phyloP scores from a whole-genome alignment of 2,329 filamentous ascomycete species.

The Fusarium nanum region DNA sequence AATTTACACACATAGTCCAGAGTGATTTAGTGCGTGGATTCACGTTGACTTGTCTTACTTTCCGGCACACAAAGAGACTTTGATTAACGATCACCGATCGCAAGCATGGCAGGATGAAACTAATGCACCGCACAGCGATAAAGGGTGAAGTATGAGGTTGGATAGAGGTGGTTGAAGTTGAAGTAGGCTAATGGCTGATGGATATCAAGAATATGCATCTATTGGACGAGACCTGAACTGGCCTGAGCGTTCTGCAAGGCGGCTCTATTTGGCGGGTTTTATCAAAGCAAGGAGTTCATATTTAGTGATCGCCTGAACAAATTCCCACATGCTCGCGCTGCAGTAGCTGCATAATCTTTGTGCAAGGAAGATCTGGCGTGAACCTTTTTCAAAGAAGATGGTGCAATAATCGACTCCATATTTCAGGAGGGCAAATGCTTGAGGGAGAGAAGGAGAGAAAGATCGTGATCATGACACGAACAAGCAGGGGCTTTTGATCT shows the following conservation, averaged over 20 bases:
- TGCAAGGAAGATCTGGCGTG: conserved; percentile 32
- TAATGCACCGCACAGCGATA: background rate
- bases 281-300: conserved; percentile 38
- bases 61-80: background rate
- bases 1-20: conserved; percentile 34
- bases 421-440: conserved; percentile 2
- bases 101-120: background rate
- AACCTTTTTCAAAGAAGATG: conserved; percentile 7
- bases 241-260: conserved; percentile 43
- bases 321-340: conserved; percentile 5
- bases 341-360: conserved; percentile 33
- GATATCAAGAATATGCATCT: conserved; percentile 26
- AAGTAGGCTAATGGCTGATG: background rate
- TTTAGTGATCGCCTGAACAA: conserved; percentile 23
- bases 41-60: conserved; percentile 36
- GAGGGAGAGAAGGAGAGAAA: background rate
- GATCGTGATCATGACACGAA: background rate
- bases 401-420: conserved; percentile 9
- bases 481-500: conserved; percentile 13
- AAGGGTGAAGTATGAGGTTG: conserved; percentile 13
- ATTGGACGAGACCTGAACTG: background rate
- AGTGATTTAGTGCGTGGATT: conserved; percentile 2
- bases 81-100: conserved; percentile 26
- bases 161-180: conserved; percentile 6
- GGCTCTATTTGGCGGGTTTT: conserved; percentile 25